Conservation (phyloP, 2,329 filamentous ascomycete genomes). For the Penicillium sp. region DNA sequence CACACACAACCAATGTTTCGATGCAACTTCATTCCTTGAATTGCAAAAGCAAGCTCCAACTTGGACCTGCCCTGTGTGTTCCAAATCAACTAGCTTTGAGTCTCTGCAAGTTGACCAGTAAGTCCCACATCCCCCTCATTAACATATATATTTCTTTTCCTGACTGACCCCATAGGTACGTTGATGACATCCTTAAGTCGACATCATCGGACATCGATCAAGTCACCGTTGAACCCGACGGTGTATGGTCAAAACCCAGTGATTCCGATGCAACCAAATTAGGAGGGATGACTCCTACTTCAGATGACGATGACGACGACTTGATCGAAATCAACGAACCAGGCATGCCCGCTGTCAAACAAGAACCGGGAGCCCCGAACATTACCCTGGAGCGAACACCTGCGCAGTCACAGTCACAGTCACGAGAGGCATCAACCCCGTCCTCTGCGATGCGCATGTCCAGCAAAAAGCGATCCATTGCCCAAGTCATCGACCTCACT, state of each 20-base stretch:
- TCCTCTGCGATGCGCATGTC: slow-evolving; percentile 37
- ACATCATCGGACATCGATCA: slow-evolving; percentile 73
- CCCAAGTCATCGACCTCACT: slow-evolving; percentile 55
- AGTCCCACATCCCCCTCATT: slow-evolving; percentile 30
- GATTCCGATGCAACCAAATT: slow-evolving; percentile 42
- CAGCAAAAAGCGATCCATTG: slow-evolving; percentile 47
- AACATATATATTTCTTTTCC: background rate
- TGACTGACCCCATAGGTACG: slow-evolving; percentile 59
- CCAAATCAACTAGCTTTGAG: slow-evolving; percentile 76
- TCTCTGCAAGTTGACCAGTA: slow-evolving; percentile 83
- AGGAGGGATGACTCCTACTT: slow-evolving; percentile 37
- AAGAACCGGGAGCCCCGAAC: slow-evolving; percentile 28
- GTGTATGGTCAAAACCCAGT: slow-evolving; percentile 64
- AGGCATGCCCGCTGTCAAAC: slow-evolving; percentile 37
- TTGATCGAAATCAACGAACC: slow-evolving; percentile 51
- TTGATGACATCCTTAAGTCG: slow-evolving; percentile 76
- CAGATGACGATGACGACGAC: slow-evolving; percentile 51
- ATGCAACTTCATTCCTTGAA: slow-evolving; percentile 86
- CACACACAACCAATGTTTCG: slow-evolving; percentile 91
- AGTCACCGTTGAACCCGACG: slow-evolving; percentile 85
- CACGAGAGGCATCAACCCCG: slow-evolving; percentile 39
- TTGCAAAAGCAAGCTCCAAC: slow-evolving; percentile 94
- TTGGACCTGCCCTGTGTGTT: slow-evolving; percentile 95
- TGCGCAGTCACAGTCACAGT: slow-evolving; percentile 36
- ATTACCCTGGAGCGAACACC: slow-evolving; percentile 34